Evolutionary conservation across 2,329 filamentous ascomycete genomes (phyloP).

Genomic region (Xylaria sp.): DNA sequence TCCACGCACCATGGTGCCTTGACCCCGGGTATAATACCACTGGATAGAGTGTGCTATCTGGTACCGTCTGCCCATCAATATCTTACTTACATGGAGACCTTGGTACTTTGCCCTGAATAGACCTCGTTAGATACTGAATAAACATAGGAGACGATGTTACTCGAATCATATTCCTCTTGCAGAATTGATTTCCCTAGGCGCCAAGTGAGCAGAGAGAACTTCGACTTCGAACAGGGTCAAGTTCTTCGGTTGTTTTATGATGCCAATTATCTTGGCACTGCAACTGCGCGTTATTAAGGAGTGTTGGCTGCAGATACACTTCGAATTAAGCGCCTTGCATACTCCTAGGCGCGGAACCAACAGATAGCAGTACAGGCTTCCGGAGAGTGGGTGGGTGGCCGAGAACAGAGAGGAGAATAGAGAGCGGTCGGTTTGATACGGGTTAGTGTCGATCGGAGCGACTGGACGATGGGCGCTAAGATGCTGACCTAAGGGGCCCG

Average conservation of each 20-base stretch:
- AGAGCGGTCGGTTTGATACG: conserved; percentile 17
- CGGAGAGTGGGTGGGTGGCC: background rate
- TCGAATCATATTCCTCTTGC: background rate
- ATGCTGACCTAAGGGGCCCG: conserved; percentile 4
- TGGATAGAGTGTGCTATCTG: background rate
- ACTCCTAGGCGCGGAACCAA: background rate
- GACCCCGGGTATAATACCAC: background rate
- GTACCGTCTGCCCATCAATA: background rate
- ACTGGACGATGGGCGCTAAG: conserved; percentile 28
- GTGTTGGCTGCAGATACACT: background rate
- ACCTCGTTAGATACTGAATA: background rate
- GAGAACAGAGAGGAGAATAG: background rate
- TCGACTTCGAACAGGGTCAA: background rate
- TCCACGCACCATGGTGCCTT: background rate
- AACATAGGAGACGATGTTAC: background rate
- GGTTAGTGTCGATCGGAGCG: conserved; percentile 17
- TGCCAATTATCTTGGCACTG: background rate
- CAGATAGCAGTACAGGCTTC: conserved; percentile 14
- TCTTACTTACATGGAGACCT: background rate
- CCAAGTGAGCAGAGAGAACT: background rate
- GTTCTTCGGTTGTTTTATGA: background rate
- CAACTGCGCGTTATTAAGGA: too few relatives aligned
- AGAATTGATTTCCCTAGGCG: background rate
- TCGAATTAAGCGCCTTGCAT: conserved; percentile 16
- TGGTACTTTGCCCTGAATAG: background rate